Percentiles rank a stretch among this genome's conserved stretches.
These are phyloP conservation scores for Citeromyces matritensis DNA, from an alignment of 805 yeast genomes.

Conservation along the genomic window DNA sequence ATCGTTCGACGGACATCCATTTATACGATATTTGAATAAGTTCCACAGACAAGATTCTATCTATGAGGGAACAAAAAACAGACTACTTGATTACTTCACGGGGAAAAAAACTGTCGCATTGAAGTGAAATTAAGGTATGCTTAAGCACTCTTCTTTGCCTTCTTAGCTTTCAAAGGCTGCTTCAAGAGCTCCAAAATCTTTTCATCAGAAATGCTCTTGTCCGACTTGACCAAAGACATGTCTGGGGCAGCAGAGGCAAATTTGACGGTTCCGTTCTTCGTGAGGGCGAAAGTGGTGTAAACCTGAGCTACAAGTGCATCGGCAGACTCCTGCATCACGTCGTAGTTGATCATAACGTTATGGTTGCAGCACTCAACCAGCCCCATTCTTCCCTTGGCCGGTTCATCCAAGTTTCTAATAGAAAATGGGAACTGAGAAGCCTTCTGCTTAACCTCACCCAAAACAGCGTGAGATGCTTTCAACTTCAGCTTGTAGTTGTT, in stretches of 20 bases:
- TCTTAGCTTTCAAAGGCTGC: constrained; percentile 32
- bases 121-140: too few species aligned
- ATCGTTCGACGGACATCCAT: too few species aligned
- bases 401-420: constrained; percentile 49
- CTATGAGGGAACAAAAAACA: too few species aligned
- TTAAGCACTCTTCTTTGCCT: constrained; percentile 18
- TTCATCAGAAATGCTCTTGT: constrained; percentile 38
- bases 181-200: constrained; percentile 28
- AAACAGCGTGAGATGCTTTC: constrained; percentile 51
- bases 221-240: constrained; percentile 31
- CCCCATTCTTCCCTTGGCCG: constrained; percentile 61
- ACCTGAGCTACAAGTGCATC: constrained; percentile 55
- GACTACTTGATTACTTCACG: too few species aligned
- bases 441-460: constrained; percentile 53
- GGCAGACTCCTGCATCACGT: constrained; percentile 51
- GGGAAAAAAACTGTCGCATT: too few species aligned
- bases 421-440: constrained; percentile 57
- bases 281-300: constrained; percentile 62
- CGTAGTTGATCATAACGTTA: constrained; percentile 52
- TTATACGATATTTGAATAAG: too few species aligned
- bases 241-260: constrained; percentile 42
- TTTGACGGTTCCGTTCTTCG: constrained; percentile 57
- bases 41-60: too few species aligned
- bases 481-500: constrained; percentile 53
- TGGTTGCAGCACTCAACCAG: constrained; percentile 60